Evolutionary conservation across 1,284 basidiomycete genomes (phyloP), one percentile per base, ranked within the genome.

Genomic region (Trichosporon coremiiforme): DNA sequence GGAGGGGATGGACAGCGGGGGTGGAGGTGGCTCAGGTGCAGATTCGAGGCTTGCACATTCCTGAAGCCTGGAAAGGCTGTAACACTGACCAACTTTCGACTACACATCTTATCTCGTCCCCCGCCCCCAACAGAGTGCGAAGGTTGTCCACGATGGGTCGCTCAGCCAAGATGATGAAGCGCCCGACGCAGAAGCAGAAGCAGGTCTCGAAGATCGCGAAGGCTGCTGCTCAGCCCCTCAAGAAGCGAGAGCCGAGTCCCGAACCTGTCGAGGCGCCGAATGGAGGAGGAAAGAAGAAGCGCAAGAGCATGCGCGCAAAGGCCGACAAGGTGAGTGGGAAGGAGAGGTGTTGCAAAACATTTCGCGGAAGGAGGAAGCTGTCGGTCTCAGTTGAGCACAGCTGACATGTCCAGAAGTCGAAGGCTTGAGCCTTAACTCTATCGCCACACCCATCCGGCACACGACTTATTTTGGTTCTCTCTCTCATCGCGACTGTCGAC

Each of bases 111-210:
- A 57, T 33, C 57, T n/a, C 13, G 31, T n/a, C 31, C 57, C 57
- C 25, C 22, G 22, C 25, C 9, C 4, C 31, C 4, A 4, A 15
- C 31, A 17, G 7, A 8, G 15, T 33, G 2, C 31, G 15, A 15
- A 13, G n/a, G 15, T n/a, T 22, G 22, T 15, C 20, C 36, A 69
- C 25, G 6, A 80, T 80, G 79, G 79, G 79, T 36, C 70, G 79
- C 70, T 78, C 77, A 35, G 78, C 79, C 20, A 79, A 79, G 69
- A 70, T 79, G 67, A 74, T 74, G 62, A 80, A 79, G 70, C 70
- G 78, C 53, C 79, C 78, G 29, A 75, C 77, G 55, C 75, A 77
- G 66, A 76, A 79, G 64, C 74, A 78, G 38, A 78, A 77, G 71
- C 74, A 73, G 29, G 70, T 75, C 6, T 74, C 73, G 15, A 79